Evolutionary conservation across 139 green algal genomes (phyloP).

Genomic region (Tetraselmis chui): DNA sequence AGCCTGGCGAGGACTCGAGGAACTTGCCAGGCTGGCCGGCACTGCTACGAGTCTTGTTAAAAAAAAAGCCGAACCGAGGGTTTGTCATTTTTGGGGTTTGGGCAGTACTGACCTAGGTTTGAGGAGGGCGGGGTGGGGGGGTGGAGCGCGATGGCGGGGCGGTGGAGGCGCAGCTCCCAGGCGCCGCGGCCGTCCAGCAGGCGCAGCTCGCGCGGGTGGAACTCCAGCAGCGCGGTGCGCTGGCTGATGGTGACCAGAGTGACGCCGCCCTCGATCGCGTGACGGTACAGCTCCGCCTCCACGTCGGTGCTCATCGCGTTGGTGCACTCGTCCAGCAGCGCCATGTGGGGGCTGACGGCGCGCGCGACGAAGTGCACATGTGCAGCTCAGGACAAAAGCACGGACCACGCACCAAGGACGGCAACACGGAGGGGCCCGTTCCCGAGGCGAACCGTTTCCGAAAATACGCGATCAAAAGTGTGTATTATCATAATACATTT

Average conservation of each 20-base stretch:
- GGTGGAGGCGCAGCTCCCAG: constrained; percentile 47
- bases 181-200: constrained; percentile 52
- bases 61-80: too few species aligned
- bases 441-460: too few species aligned
- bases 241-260: constrained; percentile 51
- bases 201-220: constrained; percentile 57
- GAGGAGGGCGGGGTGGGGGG: neutral
- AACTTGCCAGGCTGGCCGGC: too few species aligned
- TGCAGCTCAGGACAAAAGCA: too few species aligned
- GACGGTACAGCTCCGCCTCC: constrained; percentile 55
- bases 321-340: constrained; percentile 69
- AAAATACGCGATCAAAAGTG: too few species aligned
- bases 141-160: neutral
- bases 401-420: too few species aligned
- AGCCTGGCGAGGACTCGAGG: too few species aligned
- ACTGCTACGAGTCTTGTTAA: too few species aligned
- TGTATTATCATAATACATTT: too few species aligned
- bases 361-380: too few species aligned
- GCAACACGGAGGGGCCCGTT: too few species aligned
- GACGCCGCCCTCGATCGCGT: constrained; percentile 25
- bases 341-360: constrained; percentile 46
- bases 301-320: constrained; percentile 69
- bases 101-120: neutral
- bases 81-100: too few species aligned
- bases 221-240: constrained; percentile 51